Percentiles rank a stretch among this genome's conserved stretches.
Conservation (phyloP, 441 rosid species). For the Gossypium schwendimanii region DNA sequence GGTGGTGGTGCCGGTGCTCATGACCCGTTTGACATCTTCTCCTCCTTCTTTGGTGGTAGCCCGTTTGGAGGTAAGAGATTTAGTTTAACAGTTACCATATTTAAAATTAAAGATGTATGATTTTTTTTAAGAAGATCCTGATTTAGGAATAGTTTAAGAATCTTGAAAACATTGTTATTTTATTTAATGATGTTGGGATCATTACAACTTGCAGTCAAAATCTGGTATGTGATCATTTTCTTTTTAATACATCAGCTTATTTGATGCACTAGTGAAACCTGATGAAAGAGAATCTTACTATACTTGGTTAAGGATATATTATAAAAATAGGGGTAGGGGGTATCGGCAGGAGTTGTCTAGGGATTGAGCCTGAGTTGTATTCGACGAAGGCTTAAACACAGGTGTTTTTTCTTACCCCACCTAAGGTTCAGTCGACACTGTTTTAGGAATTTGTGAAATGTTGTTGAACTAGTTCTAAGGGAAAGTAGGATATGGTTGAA, state of each 20-base stretch:
- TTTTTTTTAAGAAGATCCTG: not conserved
- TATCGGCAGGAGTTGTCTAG: too few species aligned
- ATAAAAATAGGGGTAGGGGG: too few species aligned
- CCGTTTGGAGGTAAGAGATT: conserved; percentile 59
- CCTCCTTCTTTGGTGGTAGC: conserved; percentile 66
- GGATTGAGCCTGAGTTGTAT: too few species aligned
- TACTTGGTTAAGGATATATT: not conserved
- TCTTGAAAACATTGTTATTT: not conserved
- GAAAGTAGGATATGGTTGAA: not conserved
- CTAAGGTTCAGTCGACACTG: too few species aligned
- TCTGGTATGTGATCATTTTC: not conserved
- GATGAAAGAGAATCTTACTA: not conserved
- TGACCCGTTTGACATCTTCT: conserved; percentile 75
- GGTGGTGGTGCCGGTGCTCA: conserved; percentile 62
- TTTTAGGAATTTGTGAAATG: not conserved
- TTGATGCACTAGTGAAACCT: not conserved
- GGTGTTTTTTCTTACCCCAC: too few species aligned
- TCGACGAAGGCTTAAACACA: too few species aligned
- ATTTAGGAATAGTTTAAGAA: not conserved
- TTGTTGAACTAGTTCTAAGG: not conserved
- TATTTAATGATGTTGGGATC: not conserved
- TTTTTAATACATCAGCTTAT: not conserved
- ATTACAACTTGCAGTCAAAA: not conserved
- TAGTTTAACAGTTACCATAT: not conserved
- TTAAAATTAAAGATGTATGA: not conserved